phyloP scores from a whole-genome alignment of 495 filamentous ascomycete genomes.

The Penicillium samsonianum region DNA sequence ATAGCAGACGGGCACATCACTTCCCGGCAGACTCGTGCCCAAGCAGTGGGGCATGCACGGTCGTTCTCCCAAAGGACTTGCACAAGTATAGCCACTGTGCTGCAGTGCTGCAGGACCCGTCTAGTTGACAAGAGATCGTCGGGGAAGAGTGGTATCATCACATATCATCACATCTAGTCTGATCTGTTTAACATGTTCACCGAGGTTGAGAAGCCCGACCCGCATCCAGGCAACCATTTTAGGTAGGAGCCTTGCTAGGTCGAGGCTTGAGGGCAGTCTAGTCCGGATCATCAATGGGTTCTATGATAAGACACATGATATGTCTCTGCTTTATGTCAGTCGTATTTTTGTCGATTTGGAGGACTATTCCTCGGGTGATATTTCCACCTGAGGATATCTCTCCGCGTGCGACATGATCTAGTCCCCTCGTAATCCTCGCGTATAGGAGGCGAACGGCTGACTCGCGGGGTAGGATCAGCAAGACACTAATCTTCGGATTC shows the following conservation, averaged over 20 bases:
- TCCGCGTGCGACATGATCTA: not conserved
- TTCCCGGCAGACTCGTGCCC: conserved; percentile 7
- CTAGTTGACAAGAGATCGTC: conserved; percentile 7
- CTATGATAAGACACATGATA: not conserved
- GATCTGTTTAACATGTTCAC: not conserved
- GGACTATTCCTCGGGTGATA: not conserved
- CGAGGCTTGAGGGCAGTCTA: not conserved
- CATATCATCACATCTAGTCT: conserved; percentile 1
- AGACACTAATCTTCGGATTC: not conserved
- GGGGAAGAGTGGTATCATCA: not conserved
- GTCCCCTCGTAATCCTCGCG: not conserved
- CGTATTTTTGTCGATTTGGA: not conserved
- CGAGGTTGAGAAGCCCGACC: conserved; percentile 1
- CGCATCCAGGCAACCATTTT: not conserved
- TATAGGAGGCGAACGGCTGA: not conserved
- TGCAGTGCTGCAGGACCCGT: conserved; percentile 7
- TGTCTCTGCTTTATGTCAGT: not conserved
- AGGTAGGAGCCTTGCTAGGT: not conserved
- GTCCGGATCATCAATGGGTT: not conserved
- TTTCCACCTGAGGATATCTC: not conserved
- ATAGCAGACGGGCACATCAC: conserved; percentile 13
- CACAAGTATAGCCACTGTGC: conserved; percentile 5
- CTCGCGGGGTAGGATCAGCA: conserved; percentile 5
- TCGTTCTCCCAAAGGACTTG: conserved; percentile 11
- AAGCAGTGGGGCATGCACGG: conserved; percentile 16